A percentile compares a stretch with the other conserved stretches of the same genome.
Evolutionary conservation across 352 stramenopile species (phyloP).

Genomic region (Globisporangium uncinulatum): DNA sequence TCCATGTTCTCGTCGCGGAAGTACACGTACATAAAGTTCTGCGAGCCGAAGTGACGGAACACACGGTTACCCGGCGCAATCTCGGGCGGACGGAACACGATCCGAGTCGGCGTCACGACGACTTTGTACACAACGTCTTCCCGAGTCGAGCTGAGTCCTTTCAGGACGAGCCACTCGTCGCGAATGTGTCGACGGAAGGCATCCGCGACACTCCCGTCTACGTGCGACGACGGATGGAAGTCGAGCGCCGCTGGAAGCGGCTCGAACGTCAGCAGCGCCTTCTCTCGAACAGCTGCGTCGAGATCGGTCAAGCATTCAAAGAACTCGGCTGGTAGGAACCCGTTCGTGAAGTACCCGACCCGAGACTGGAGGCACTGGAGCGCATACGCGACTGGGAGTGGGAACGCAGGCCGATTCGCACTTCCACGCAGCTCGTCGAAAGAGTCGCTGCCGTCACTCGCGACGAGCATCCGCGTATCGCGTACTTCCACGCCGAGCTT

Average conservation of each 20-base stretch:
- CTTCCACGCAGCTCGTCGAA: background rate
- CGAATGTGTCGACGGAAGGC: conserved; percentile 33
- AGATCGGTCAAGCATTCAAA: conserved; percentile 27
- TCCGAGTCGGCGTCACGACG: conserved; percentile 57
- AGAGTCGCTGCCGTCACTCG: conserved; percentile 28
- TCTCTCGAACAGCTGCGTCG: conserved; percentile 32
- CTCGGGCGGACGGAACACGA: conserved; percentile 53
- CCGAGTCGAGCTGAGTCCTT: conserved; percentile 5
- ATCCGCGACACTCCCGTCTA: conserved; percentile 16
- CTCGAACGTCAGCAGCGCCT: conserved; percentile 36
- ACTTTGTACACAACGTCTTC: conserved; percentile 45
- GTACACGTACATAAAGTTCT: conserved; percentile 83
- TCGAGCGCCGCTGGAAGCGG: conserved; percentile 21
- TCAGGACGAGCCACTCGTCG: conserved; percentile 24
- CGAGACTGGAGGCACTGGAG: conserved; percentile 45
- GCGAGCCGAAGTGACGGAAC: conserved; percentile 55
- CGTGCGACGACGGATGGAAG: conserved; percentile 18
- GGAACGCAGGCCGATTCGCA: conserved; percentile 5
- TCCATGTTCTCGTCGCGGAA: conserved; percentile 80
- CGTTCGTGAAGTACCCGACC: conserved; percentile 42
- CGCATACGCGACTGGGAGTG: conserved; percentile 36
- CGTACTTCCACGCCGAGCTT: conserved; percentile 42
- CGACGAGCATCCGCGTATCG: conserved; percentile 30
- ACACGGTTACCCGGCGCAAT: conserved; percentile 56
- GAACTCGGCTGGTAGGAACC: conserved; percentile 27